A percentile compares a stretch with the other conserved stretches of the same genome.
These are phyloP conservation scores for Polytrichum commune DNA, from an alignment of 225 moss, liverwort and hornwort species.

Conservation along the genomic window DNA sequence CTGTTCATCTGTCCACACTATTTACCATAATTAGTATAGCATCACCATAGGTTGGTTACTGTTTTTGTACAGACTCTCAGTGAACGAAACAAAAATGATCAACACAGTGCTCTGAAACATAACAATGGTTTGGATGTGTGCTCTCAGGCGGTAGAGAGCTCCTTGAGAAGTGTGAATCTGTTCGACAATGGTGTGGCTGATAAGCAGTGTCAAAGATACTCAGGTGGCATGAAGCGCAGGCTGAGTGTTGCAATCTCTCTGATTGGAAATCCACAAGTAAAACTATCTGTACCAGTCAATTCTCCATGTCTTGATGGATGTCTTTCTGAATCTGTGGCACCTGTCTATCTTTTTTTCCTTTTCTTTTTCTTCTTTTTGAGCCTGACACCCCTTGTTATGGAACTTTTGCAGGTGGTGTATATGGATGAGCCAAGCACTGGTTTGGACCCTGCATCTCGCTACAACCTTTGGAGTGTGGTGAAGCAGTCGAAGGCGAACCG, in stretches of 20 bases:
- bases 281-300: not conserved
- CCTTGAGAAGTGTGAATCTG: constrained; percentile 72
- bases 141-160: constrained; percentile 63
- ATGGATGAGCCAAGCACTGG: constrained; percentile 71
- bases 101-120: too few species aligned
- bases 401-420: constrained; percentile 45
- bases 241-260: constrained; percentile 90
- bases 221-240: constrained; percentile 95
- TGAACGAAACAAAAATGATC: too few species aligned
- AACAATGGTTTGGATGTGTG: not conserved
- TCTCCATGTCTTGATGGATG: too few species aligned
- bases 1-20: too few species aligned
- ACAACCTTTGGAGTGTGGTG: constrained; percentile 55
- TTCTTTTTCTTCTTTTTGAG: too few species aligned
- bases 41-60: too few species aligned
- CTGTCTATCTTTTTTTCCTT: too few species aligned
- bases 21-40: too few species aligned
- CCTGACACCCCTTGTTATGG: not conserved
- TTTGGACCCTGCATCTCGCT: constrained; percentile 56
- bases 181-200: constrained; percentile 74
- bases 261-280: constrained; percentile 84
- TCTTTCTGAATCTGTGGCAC: too few species aligned
- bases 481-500: constrained; percentile 56
- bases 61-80: too few species aligned
- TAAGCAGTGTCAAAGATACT: constrained; percentile 66